Percentiles rank a stretch among this genome's conserved stretches.
Conservation (phyloP, 345 rosid genomes). For the Erysimum cheiranthoides region DNA sequence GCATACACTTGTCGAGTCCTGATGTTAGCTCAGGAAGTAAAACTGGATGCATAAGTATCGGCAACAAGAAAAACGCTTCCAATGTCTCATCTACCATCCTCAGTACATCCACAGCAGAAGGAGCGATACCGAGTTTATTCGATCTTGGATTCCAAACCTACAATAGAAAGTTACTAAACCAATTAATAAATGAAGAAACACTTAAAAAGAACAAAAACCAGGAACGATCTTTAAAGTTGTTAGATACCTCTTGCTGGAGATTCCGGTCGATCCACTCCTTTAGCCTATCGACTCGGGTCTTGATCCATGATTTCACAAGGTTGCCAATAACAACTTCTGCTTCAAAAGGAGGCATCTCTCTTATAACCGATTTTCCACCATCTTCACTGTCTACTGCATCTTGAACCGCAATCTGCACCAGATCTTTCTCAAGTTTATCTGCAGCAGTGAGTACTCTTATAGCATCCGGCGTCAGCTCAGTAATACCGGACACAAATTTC, state of each 20-base stretch:
- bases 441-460: conserved; percentile 92
- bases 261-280: conserved; percentile 89
- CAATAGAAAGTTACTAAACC: conserved; percentile 11
- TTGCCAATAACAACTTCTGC: conserved; percentile 78
- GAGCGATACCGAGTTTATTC: conserved; percentile 77
- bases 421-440: conserved; percentile 95
- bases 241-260: conserved; percentile 84
- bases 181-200: conserved; percentile 17
- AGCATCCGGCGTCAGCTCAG: conserved; percentile 87
- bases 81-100: conserved; percentile 84
- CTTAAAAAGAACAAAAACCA: neutral
- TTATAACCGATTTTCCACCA: conserved; percentile 95
- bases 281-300: conserved; percentile 72
- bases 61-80: conserved; percentile 91
- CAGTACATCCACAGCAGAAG: conserved; percentile 88
- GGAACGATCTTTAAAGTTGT: neutral
- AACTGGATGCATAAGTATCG: conserved; percentile 76
- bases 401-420: conserved; percentile 96
- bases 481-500: conserved; percentile 69
- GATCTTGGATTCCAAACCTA: conserved; percentile 86
- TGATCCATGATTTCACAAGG: conserved; percentile 87
- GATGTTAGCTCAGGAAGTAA: conserved; percentile 79
- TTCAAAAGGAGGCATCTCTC: conserved; percentile 98
- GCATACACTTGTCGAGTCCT: conserved; percentile 83
- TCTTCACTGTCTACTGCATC: conserved; percentile 96